These are phyloP conservation scores for Ascochyta fabae DNA, from an alignment of 2,329 filamentous ascomycete species.

Conservation along the genomic window DNA sequence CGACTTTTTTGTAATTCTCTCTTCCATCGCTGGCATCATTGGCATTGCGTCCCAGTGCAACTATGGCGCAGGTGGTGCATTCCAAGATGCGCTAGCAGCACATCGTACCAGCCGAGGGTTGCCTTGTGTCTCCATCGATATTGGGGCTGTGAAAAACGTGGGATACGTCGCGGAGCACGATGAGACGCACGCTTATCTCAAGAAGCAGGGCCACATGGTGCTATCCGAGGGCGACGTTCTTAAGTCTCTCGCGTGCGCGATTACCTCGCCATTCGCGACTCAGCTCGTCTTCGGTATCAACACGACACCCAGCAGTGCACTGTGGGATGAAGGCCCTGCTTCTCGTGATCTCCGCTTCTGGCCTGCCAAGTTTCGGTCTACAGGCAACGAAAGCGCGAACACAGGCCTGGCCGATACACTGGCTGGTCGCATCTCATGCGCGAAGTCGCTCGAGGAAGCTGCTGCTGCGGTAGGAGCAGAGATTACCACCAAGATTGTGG, in stretches of 20 bases:
- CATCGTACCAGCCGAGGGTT: conserved; percentile 23
- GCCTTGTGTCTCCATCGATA: conserved; percentile 47
- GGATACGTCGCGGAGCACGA: conserved; percentile 36
- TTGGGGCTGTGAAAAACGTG: conserved; percentile 24
- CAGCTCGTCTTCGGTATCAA: conserved; percentile 8
- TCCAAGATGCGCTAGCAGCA: conserved; percentile 29
- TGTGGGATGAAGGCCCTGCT: conserved; percentile 4
- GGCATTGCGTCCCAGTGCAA: conserved; percentile 27
- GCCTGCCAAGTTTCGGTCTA: conserved; percentile 5
- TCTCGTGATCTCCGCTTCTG: conserved; percentile 8
- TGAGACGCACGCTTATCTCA: conserved; percentile 2
- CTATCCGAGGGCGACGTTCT: conserved; percentile 1
- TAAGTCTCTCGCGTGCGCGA: conserved; percentile 5
- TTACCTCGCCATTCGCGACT: conserved; percentile 2
- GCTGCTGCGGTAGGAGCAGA: conserved; percentile 1
- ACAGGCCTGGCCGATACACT: conserved; percentile 1
- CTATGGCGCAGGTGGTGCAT: conserved; percentile 32
- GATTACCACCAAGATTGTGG: not conserved
- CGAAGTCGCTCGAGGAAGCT: conserved; percentile 3
- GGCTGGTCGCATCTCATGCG: conserved; percentile 1
- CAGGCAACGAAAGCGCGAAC: not conserved
- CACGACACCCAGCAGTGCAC: conserved; percentile 2
- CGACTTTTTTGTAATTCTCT: conserved; percentile 35
- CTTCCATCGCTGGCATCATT: conserved; percentile 27
- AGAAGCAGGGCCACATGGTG: conserved; percentile 1